Base-by-base conservation (phyloP, 805 yeast genomes). In the Monosporozyma servazzii region DNA sequence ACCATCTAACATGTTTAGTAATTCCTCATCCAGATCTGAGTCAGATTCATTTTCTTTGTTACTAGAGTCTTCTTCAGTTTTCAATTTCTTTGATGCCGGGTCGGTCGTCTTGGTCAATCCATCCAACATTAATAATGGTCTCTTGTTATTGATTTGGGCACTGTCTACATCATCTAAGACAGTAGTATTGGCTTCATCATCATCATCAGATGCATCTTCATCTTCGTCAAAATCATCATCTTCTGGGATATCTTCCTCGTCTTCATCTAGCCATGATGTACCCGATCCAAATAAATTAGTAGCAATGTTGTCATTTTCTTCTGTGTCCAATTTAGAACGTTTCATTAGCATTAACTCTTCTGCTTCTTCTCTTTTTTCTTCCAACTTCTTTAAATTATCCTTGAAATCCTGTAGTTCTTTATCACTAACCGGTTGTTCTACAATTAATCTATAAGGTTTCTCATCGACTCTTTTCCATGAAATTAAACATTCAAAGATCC, bases 401-500 rank as follows among this genome's bases (percentile, higher is more conserved):
- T 55, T 57, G 47, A 63, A 64, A 15, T 62, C 64, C 36, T 62
- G 59, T 15, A 67, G 55, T 42, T 68, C 85, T 47, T 69, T 73
- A 2, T 72, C 71, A 18, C 75, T 64, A 37, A 71, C 74, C 1
- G 75, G 76, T 20, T 75, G 74, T 5, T 73, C 74, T n/a, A 79
- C 76, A 5, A 75, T 68, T 18, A 89, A 71, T 41, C 73, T 64
- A 62, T 74, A 90, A 3, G 77, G 79, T 2, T 64, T 71, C 56
- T 84, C 93, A 17, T 82, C 80, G 0, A 82, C 82, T 45, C 76
- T 77, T 51, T 73, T 72, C 98, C 98, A 91, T 25, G 76, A 69
- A 7, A 89, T 81, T 57, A 91, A 73, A 66, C 96, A 86, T 37
- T 84, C 82, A 70, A 90, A 90, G 2, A 91, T 69, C 99, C 99